Evolutionary conservation across 2,329 filamentous ascomycete genomes (phyloP).

Genomic region (Cryphonectria parasitica): DNA sequence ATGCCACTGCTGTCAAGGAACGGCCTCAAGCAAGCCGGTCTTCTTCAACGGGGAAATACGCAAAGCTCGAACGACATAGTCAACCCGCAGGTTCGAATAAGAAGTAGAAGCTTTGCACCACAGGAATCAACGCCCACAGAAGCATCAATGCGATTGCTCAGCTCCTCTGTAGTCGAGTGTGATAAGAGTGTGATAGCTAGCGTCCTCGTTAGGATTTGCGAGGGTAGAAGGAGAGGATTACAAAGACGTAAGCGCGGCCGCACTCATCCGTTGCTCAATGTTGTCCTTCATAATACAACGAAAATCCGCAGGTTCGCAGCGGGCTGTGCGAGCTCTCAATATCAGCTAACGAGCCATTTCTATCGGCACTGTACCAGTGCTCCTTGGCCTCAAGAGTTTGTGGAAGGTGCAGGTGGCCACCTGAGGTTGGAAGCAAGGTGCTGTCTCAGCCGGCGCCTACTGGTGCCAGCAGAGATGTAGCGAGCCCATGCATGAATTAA

Average conservation of each 20-base stretch:
- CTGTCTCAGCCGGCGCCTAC: neutral
- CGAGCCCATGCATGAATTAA: neutral
- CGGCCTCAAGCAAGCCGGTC: neutral
- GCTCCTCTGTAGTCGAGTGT: neutral
- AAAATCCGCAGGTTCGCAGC: neutral
- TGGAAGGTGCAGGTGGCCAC: neutral
- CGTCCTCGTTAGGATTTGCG: neutral
- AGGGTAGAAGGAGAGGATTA: neutral
- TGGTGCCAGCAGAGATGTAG: neutral
- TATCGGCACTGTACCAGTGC: neutral
- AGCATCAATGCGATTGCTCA: neutral
- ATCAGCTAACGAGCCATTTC: neutral
- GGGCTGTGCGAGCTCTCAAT: neutral
- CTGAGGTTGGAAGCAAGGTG: neutral
- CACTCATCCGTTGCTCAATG: neutral
- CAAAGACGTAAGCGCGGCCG: neutral
- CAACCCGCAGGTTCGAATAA: neutral
- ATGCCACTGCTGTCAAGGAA: neutral
- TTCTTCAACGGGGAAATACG: neutral
- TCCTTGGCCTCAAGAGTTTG: neutral
- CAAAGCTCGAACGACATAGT: neutral
- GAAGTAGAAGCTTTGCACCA: neutral
- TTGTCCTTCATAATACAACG: neutral
- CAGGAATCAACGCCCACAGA: neutral
- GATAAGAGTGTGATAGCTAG: neutral